Base-by-base conservation (phyloP, 2,329 filamentous ascomycete genomes). In the Neodidymelliopsis sp. region DNA sequence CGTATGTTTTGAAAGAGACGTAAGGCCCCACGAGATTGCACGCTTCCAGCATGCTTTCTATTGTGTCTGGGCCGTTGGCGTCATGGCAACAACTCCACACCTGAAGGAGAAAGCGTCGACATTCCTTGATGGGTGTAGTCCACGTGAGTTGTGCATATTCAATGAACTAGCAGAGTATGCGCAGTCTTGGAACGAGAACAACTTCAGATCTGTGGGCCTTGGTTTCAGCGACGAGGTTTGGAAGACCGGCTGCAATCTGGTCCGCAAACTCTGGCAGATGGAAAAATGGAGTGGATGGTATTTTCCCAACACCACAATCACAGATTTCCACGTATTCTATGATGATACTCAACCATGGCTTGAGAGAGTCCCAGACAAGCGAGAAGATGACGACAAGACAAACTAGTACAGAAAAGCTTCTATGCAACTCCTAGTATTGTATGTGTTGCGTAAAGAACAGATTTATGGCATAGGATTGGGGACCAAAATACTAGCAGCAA, bases 41-140 rank as follows among this genome's bases (percentile, higher is more conserved):
- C 49, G 49, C 43, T 53, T 53, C 27, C 31, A 53, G 31, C 49
- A 43, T 41, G 49, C 49, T 52, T 53, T 53, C 38, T 48, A 53
- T 25, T 35, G 44, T 33, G 36, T 44, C 13, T 46, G 45, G 30
- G 12, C 40, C 29, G 15, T 49, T 50, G 39, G 48, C 15, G 29
- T 41, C 30, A 45, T 45, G 29, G 48, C 28, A 31, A 41, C 5
- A 2, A 20, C 33, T 33, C 39, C 33, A 13, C 40, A 46, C 25
- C 35, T 51, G 25, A 35, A 45, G 34, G 27, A 40, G 29, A 36
- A 45, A 33, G 40, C 41, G 37, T 36, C 41, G 18, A 35, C 29
- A 11, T 46, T 51, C 31, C 48, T 51, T 18, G 34, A 44, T 15
- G 18, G 30, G 24, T 51, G 34, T 12, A 51, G 48, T 37, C 48